A percentile compares a stretch with the other conserved stretches of the same genome.
phyloP scores from a whole-genome alignment of 2,329 filamentous ascomycete species.

The Fusarium chlamydosporum region DNA sequence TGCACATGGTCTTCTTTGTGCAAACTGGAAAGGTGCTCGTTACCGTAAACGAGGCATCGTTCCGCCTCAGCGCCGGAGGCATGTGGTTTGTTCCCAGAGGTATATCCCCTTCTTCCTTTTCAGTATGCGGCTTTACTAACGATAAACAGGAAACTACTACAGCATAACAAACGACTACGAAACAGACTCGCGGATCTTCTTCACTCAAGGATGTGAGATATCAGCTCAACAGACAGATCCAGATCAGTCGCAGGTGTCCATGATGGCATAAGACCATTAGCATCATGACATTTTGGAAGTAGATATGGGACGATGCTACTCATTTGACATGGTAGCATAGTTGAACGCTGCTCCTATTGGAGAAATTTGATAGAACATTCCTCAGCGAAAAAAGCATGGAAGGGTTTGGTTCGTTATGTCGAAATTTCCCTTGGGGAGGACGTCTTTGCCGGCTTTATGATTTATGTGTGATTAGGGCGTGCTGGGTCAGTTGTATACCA shows the following conservation, averaged over 20 bases:
- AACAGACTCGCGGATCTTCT: conserved; percentile 84
- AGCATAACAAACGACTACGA: conserved; percentile 86
- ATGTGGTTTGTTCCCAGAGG: conserved; percentile 96
- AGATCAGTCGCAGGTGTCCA: conserved; percentile 44
- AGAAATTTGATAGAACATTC: background rate
- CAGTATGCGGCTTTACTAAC: conserved; percentile 19
- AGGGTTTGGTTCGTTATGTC: conserved; percentile 5
- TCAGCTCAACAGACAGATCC: conserved; percentile 48
- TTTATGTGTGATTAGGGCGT: conserved; percentile 40
- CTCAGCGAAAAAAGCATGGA: conserved; percentile 13
- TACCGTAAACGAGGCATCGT: conserved; percentile 79
- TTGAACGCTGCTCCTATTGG: conserved; percentile 21
- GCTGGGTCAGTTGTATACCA: conserved; percentile 47
- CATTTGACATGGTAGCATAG: background rate
- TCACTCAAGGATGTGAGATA: conserved; percentile 85
- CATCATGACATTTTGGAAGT: conserved; percentile 1
- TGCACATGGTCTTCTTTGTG: conserved; percentile 98
- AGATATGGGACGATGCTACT: conserved; percentile 4
- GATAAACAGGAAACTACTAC: conserved; percentile 86
- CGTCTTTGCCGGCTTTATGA: conserved; percentile 41
- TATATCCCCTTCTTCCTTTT: conserved; percentile 63
- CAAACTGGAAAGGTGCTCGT: conserved; percentile 86
- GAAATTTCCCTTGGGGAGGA: conserved; percentile 23
- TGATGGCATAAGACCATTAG: conserved; percentile 33
- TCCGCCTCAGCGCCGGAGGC: conserved; percentile 88